Evolutionary conservation across 495 filamentous ascomycete species (phyloP).

Genomic region (Neurospora sp.): DNA sequence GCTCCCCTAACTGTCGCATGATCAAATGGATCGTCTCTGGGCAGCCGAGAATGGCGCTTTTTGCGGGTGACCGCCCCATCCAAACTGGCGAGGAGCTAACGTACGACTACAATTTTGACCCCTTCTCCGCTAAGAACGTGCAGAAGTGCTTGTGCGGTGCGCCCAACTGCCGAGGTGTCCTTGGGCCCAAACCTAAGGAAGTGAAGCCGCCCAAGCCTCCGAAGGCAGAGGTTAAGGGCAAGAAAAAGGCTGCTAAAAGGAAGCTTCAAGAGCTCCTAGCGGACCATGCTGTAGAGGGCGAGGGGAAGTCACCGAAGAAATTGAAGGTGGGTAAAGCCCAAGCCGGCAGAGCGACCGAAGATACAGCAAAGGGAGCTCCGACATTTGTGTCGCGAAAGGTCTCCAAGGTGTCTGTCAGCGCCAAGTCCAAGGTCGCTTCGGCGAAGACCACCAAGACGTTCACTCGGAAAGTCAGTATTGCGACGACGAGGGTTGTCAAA

Average conservation of each 20-base stretch:
- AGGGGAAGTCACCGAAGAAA: slow-evolving; percentile 14
- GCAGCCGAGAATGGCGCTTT: slow-evolving; percentile 93
- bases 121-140: slow-evolving; percentile 70
- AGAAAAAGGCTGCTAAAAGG: slow-evolving; percentile 22
- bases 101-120: slow-evolving; percentile 99
- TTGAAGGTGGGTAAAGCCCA: slow-evolving; percentile 22
- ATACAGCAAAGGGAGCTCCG: slow-evolving; percentile 17
- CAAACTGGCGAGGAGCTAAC: slow-evolving; percentile 92
- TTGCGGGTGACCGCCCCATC: slow-evolving; percentile 81
- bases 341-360: slow-evolving; percentile 14
- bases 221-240: slow-evolving; percentile 19
- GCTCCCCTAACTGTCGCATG: slow-evolving; percentile 94
- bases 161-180: slow-evolving; percentile 63
- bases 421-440: slow-evolving; percentile 11
- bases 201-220: slow-evolving; percentile 32
- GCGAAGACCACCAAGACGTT: slow-evolving; percentile 8
- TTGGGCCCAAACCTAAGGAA: slow-evolving; percentile 63
- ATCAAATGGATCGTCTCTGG: slow-evolving; percentile 94
- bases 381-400: slow-evolving; percentile 27
- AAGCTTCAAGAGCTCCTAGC: slow-evolving; percentile 22
- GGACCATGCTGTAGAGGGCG: slow-evolving; percentile 5
- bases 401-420: slow-evolving; percentile 27
- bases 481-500: slow-evolving; percentile 15
- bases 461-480: slow-evolving; percentile 7
- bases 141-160: slow-evolving; percentile 76